Conservation (phyloP, 2,329 filamentous ascomycete genomes). For the Knufia fluminis region DNA sequence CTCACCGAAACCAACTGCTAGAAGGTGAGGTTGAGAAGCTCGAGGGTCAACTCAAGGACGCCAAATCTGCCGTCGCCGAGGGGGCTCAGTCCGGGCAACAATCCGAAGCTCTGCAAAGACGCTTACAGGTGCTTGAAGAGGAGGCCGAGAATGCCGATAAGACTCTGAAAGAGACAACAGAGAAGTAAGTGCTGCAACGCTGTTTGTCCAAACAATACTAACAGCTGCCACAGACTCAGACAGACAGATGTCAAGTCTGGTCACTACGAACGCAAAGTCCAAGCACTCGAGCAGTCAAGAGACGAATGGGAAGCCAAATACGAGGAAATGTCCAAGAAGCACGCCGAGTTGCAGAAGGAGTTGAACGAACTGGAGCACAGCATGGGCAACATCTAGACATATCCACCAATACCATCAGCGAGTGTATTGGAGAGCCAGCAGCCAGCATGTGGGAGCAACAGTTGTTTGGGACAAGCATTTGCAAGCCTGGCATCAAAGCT, state of each 20-base stretch:
- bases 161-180: conserved; percentile 92
- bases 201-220: not conserved
- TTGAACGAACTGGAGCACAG: conserved; percentile 82
- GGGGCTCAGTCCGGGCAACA: conserved; percentile 74
- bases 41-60: conserved; percentile 70
- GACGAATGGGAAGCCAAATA: conserved; percentile 97
- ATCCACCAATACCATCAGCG: not conserved
- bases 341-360: conserved; percentile 74
- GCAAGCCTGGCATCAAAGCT: not conserved
- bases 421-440: not conserved
- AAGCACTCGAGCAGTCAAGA: conserved; percentile 82
- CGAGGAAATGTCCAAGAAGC: conserved; percentile 93
- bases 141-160: conserved; percentile 95
- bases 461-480: not conserved
- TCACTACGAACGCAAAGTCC: conserved; percentile 98
- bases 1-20: conserved; percentile 88
- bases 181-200: conserved; percentile 64
- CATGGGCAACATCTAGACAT: conserved; percentile 78
- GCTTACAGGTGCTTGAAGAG: conserved; percentile 92
- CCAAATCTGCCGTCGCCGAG: conserved; percentile 78
- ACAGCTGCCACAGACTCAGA: conserved; percentile 59
- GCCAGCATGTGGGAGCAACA: not conserved
- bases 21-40: conserved; percentile 90
- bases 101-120: conserved; percentile 84
- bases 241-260: conserved; percentile 99